Evolutionary conservation across 2,329 filamentous ascomycete genomes (phyloP), one percentile per base, ranked within the genome.

Genomic region (Chrysosphaeria jannelii): DNA sequence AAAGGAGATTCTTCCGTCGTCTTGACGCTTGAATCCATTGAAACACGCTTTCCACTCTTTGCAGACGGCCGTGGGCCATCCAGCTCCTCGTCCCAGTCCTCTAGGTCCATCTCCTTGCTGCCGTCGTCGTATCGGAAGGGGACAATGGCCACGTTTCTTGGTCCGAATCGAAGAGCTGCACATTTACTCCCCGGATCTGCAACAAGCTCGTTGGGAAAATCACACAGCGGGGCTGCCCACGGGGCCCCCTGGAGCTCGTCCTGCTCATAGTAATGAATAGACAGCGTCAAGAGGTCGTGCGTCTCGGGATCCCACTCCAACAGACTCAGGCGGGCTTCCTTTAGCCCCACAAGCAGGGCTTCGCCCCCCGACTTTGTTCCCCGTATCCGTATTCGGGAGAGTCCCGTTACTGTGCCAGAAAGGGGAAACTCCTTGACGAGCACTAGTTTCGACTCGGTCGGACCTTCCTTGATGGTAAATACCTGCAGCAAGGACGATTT

Each of bases 211-310:
- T 71, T 90, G 42, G 65, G 57, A 39, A 69, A 76, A 30, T 71
- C 61, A 39, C 61, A 63, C 36, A 88, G 48, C 26, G 69, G 59
- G 24, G 69, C 57, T 23, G 70, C 65, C 69, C 78, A 91, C 0
- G 81, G 79, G 30, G 63, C 70, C 25, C 69, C 65, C 33, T 70
- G 63, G 30, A 81, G 51, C 39, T 90, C 79, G 38, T 91, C 79
- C 41, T 85, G 74, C 43, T 97, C 85, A 46, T 93, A 97, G 52
- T 79, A 93, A 48, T 97, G 85, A 36, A 97, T 81, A 24, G 81
- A 93, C 31, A 85, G 62, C 25, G 81, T 93, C 35, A 69, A 66
- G 35, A 93, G 65, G 24, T 61, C 60, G 43, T 72, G 57, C 33
- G 62, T 64, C 39, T 70, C 63, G 6, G 75, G 65, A 40, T 93